Base-by-base conservation (phyloP, 257 asterid species). In the Salvia splendens region DNA sequence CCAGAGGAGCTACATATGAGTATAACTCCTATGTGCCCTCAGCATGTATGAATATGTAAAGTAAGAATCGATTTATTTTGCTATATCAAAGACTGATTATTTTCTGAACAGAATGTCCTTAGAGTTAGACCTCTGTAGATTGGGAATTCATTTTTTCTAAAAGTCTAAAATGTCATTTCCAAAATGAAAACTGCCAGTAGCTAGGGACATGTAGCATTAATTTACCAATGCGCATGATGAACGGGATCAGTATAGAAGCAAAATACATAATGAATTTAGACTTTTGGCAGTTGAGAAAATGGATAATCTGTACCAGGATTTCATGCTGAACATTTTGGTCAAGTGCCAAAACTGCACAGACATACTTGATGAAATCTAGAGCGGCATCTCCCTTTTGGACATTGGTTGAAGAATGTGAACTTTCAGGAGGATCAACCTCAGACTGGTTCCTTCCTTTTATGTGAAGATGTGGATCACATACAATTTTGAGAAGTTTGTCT, bases 271-370 rank as follows among this genome's bases (percentile, higher is more conserved):
- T 50, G 14, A 48, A 30, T 17, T 46, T 24, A 43, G 65, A 46
- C 46, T 20, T 35, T 15, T 56, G 7, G 56, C 40, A 69, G 20
- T 61, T 54, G 60, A 42, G 30, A 50, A 54, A 61, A 68, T 33
- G 41, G 65, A 40, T 35, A 54, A 70, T 74, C 77, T 57, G 75
- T 93, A 93, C 98, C 94, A 93, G 87, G 72, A 93, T 89, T 81
- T 93, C 97, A 80, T 93, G 94, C 84, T 90, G 95, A 79, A 93
- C 97, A 63, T 80, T 86, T 76, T 85, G 87, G 83, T 93, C 99
- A 72, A 93, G 95, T 75, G 91, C 86, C 83, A 93, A 79, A 81
- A 88, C 97, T 49, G 96, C 96, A 72, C 92, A 90, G 64, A 88
- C 89, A 79, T 88, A 75, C 86, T 93, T 93, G 76, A 93, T 86